Conservation (phyloP, 108 stramenopile species). For the Fragilaria crotonensis region DNA sequence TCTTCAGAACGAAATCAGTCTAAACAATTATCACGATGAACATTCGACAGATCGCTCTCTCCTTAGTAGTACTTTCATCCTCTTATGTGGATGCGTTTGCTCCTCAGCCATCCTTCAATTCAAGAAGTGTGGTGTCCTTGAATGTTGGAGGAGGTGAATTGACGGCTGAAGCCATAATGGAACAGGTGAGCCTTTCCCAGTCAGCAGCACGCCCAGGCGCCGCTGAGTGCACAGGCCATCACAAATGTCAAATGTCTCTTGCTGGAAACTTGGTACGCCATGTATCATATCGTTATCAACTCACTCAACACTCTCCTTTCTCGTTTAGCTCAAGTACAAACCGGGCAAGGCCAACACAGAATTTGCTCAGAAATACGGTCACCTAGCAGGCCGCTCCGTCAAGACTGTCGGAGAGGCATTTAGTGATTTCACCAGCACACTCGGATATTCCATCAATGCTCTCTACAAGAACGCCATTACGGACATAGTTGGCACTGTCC, state of each 20-base stretch:
- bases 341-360: slow-evolving; percentile 75
- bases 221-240: background rate
- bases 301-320: background rate
- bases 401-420: slow-evolving; percentile 88
- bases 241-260: background rate
- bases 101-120: background rate
- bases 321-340: slow-evolving; percentile 47
- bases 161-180: background rate
- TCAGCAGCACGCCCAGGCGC: background rate
- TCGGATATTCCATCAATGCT: slow-evolving; percentile 77
- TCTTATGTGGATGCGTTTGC: background rate
- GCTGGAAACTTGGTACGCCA: background rate
- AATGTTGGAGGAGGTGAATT: background rate
- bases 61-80: background rate
- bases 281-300: background rate
- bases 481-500: slow-evolving; percentile 89
- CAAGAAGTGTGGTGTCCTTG: background rate
- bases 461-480: slow-evolving; percentile 90
- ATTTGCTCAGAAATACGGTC: slow-evolving; percentile 71
- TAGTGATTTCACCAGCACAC: slow-evolving; percentile 70
- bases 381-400: slow-evolving; percentile 70
- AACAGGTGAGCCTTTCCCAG: background rate
- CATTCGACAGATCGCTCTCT: background rate
- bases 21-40: background rate
- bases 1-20: too few relatives aligned